A percentile compares a stretch with the other conserved stretches of the same genome.
phyloP scores from a whole-genome alignment of 352 stramenopile species.

The Phytopythium montanum region DNA sequence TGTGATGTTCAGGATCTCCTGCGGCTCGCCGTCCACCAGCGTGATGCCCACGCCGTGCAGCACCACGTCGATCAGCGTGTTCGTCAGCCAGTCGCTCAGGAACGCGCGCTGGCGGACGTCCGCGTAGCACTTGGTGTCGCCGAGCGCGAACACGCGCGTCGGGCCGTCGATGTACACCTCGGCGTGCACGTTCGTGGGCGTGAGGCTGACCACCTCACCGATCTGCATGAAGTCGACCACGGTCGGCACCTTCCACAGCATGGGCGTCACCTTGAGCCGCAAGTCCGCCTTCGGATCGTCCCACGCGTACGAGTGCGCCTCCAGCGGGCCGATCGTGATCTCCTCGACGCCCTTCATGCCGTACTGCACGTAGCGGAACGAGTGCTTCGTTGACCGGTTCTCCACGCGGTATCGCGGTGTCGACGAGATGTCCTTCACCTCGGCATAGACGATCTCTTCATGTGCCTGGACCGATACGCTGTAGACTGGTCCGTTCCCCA shows the following conservation, averaged over 20 bases:
- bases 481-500: slow-evolving; percentile 72
- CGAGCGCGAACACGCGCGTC: slow-evolving; percentile 76
- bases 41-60: slow-evolving; percentile 76
- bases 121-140: slow-evolving; percentile 62
- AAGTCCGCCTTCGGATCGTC: slow-evolving; percentile 60
- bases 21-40: slow-evolving; percentile 70
- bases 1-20: slow-evolving; percentile 83
- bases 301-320: slow-evolving; percentile 82
- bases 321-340: slow-evolving; percentile 56
- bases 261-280: slow-evolving; percentile 53
- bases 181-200: slow-evolving; percentile 51
- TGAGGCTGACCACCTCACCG: slow-evolving; percentile 47
- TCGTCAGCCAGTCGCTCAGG: slow-evolving; percentile 70
- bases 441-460: slow-evolving; percentile 69
- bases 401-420: slow-evolving; percentile 80
- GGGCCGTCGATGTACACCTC: slow-evolving; percentile 86
- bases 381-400: slow-evolving; percentile 70
- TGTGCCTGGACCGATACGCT: slow-evolving; percentile 56
- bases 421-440: slow-evolving; percentile 62
- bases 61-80: slow-evolving; percentile 69
- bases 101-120: slow-evolving; percentile 49
- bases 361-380: slow-evolving; percentile 76
- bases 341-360: slow-evolving; percentile 57
- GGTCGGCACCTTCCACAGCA: slow-evolving; percentile 66
- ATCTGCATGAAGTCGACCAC: slow-evolving; percentile 77